Percentiles rank a stretch among this genome's conserved stretches.
Evolutionary conservation across 1,139 yeast genomes (phyloP).

Genomic region (Taiozyma sp.): DNA sequence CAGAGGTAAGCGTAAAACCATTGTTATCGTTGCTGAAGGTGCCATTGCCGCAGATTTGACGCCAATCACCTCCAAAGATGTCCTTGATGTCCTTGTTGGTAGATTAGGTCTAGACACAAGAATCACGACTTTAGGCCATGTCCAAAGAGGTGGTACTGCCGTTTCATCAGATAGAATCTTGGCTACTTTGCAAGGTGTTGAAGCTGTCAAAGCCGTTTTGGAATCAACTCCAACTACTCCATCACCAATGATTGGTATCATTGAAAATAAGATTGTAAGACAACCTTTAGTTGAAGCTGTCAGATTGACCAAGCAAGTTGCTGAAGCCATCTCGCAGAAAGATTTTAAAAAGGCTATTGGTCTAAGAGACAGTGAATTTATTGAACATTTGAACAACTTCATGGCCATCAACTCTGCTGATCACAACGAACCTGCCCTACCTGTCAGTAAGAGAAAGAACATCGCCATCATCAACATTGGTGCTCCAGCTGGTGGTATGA

Average conservation of each 20-base stretch:
- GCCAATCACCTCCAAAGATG: slow-evolving; percentile 77
- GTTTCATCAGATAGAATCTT: slow-evolving; percentile 88
- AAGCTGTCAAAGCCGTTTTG: slow-evolving; percentile 91
- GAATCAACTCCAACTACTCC: slow-evolving; percentile 88
- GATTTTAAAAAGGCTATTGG: slow-evolving; percentile 85
- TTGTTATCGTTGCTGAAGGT: slow-evolving; percentile 96
- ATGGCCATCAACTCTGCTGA: slow-evolving; percentile 67
- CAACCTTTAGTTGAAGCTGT: slow-evolving; percentile 89
- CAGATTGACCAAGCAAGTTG: slow-evolving; percentile 77
- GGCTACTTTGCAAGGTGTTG: slow-evolving; percentile 96
- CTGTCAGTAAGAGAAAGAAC: slow-evolving; percentile 42
- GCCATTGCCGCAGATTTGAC: slow-evolving; percentile 82
- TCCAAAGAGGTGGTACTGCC: slow-evolving; percentile 98
- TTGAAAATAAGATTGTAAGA: slow-evolving; percentile 82
- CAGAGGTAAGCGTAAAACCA: slow-evolving; percentile 89
- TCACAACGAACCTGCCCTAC: slow-evolving; percentile 51
- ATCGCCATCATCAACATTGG: slow-evolving; percentile 90
- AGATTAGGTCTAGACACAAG: slow-evolving; percentile 85
- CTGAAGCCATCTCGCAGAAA: slow-evolving; percentile 72
- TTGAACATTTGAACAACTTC: slow-evolving; percentile 71
- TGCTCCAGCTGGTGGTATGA: slow-evolving; percentile 96
- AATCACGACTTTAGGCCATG: slow-evolving; percentile 93
- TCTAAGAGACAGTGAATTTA: slow-evolving; percentile 82
- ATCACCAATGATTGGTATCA: slow-evolving; percentile 90
- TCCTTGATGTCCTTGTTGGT: slow-evolving; percentile 73